These are phyloP conservation scores for Caulochytrium protostelioides DNA, from an alignment of 371 early-diverging fungal species.

Conservation along the genomic window DNA sequence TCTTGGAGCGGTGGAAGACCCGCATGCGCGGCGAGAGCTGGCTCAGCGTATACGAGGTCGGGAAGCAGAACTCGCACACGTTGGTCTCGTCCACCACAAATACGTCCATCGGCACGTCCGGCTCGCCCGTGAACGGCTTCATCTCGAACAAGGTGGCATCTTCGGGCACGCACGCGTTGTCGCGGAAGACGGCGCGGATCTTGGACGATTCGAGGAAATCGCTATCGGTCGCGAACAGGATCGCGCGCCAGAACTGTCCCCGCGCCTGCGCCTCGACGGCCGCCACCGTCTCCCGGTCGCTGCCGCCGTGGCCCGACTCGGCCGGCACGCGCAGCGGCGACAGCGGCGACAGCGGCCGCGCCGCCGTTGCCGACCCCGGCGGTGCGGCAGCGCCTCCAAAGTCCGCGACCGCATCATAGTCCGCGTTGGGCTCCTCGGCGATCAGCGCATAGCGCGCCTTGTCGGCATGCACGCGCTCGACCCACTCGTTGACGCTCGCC, in stretches of 20 bases:
- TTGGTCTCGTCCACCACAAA: constrained; percentile 10
- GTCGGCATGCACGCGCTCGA: too few relatives aligned
- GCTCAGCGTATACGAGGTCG: constrained; percentile 7
- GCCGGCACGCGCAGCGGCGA: too few relatives aligned
- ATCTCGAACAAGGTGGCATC: constrained; percentile 34
- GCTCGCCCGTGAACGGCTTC: constrained; percentile 18
- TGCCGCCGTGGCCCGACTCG: too few relatives aligned
- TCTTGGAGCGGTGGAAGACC: constrained; percentile 15
- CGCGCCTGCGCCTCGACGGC: neutral
- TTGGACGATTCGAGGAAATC: constrained; percentile 28
- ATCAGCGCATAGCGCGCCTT: too few relatives aligned
- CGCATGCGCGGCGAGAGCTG: constrained; percentile 4
- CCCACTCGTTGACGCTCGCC: too few relatives aligned
- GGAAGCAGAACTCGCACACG: constrained; percentile 23
- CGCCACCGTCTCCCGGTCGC: neutral
- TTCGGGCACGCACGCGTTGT: constrained; percentile 19
- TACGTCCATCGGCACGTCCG: constrained; percentile 1
- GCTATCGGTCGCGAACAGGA: constrained; percentile 29
- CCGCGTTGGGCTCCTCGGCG: neutral
- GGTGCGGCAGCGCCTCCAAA: neutral
- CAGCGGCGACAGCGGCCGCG: too few relatives aligned
- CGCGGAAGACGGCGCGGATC: constrained; percentile 18
- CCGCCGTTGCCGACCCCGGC: neutral
- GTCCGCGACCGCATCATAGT: neutral
- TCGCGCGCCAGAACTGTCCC: constrained; percentile 15